Base-by-base conservation (phyloP, 768 basidiomycete species). In the Tylopilus balloui region DNA sequence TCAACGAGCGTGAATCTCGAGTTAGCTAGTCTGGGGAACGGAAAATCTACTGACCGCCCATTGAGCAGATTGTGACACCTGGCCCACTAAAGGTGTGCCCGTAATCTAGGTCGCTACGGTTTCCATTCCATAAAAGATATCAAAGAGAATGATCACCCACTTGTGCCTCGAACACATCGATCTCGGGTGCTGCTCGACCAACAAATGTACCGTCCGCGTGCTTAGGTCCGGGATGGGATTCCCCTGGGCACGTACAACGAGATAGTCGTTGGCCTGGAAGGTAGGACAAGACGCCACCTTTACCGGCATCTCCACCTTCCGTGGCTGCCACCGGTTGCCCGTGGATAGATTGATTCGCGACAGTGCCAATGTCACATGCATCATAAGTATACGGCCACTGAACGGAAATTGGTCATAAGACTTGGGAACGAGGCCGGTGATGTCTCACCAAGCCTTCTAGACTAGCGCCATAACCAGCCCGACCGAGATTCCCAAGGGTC, bases 91-190 rank as follows among this genome's bases (percentile, higher is more conserved):
- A 52, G 67, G 76, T 11, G 57, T 64, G 32, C 63, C 69, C 53
- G 68, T 77, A 56, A 78, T 78, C 85, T 72, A 66, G 56, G 51
- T 69, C 67, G 24, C 40, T n/a, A 51, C 9, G 9, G 61, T 62
- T 20, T 53, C 23, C 35, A 40, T 35, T 34, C n/a, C 31, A 23
- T 28, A 29, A 20, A 6, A 13, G 54, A 55, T 46, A 60, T 47
- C 38, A 57, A 40, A 27, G 15, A n/a, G 63, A 20, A 57, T 31
- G 19, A 44, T 48, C 31, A 47, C 58, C 27, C 42, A 69, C 65
- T 69, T 87, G 83, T 7, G 92, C 91, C 69, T 94, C 93, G 50
- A 95, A 84, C 39, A 95, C 64, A 65, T 95, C 93, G 43, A 94
- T 93, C 66, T 95, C 92, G 2, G 92, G 92, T 5, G 92, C 89